Conservation (phyloP, 176 grass and related monocot genomes). For the Musa acuminata region DNA sequence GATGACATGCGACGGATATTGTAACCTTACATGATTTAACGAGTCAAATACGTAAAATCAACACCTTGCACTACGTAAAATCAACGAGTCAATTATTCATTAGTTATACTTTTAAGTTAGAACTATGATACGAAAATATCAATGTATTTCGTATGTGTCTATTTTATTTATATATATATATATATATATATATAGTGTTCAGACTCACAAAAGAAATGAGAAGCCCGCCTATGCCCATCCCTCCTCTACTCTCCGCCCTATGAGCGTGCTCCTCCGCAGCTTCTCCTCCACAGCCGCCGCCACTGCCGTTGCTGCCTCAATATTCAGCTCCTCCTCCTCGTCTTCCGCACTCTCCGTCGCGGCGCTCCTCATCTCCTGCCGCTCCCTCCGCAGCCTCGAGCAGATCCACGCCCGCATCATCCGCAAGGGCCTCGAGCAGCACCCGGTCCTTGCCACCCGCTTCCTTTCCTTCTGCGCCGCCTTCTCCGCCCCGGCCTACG, state of each 20-base stretch:
- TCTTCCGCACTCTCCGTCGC: constrained; percentile 1
- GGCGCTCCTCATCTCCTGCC: constrained; percentile 8
- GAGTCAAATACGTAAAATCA: too few species aligned
- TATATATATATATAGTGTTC: too few species aligned
- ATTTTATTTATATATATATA: too few species aligned
- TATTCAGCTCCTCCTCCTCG: neutral
- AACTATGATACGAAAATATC: too few species aligned
- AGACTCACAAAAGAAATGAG: neutral
- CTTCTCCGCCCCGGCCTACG: constrained; percentile 30
- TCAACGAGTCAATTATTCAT: too few species aligned
- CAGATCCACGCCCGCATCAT: constrained; percentile 60
- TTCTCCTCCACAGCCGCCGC: neutral
- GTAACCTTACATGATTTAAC: too few species aligned
- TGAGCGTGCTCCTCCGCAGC: constrained; percentile 4
- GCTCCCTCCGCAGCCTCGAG: constrained; percentile 35
- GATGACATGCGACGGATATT: accelerated
- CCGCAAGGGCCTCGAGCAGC: constrained; percentile 37
- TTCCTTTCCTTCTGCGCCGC: constrained; percentile 48
- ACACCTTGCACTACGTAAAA: too few species aligned
- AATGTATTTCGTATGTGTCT: too few species aligned
- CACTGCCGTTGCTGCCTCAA: neutral
- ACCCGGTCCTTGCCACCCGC: constrained; percentile 30
- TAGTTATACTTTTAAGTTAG: too few species aligned
- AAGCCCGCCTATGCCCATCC: neutral
- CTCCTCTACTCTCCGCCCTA: neutral